Conservation (phyloP, 2,329 filamentous ascomycete genomes). For the Metarhizium guizhouense region DNA sequence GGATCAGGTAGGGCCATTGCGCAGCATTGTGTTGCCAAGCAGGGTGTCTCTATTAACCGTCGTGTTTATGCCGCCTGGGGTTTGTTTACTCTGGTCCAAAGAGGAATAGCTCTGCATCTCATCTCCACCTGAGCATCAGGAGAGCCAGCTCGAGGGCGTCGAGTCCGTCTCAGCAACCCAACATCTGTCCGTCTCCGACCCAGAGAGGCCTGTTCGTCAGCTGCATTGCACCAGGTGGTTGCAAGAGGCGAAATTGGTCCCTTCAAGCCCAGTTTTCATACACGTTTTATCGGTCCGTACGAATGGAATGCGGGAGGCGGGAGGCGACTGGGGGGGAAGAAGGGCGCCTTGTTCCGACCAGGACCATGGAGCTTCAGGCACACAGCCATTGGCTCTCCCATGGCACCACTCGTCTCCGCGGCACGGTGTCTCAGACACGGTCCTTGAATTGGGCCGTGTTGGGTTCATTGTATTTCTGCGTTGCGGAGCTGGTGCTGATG, state of each 20-base stretch:
- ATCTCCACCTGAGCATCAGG: conserved; percentile 8
- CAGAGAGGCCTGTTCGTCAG: neutral
- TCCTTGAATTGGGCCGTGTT: neutral
- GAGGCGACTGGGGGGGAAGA: neutral
- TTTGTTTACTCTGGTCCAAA: conserved; percentile 18
- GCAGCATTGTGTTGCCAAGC: conserved; percentile 8
- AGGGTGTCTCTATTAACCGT: conserved; percentile 16
- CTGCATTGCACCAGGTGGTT: neutral
- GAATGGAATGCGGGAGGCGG: conserved; percentile 8
- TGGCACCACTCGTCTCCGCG: neutral
- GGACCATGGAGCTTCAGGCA: neutral
- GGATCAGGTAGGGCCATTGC: conserved; percentile 12
- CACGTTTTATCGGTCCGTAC: neutral
- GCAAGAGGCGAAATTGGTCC: neutral
- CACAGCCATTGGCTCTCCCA: neutral
- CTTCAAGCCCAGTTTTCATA: neutral
- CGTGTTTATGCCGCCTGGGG: conserved; percentile 12
- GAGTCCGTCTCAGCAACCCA: conserved; percentile 8
- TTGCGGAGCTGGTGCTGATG: neutral
- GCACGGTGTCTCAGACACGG: neutral
- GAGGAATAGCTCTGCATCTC: conserved; percentile 13
- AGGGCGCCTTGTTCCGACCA: neutral
- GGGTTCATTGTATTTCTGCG: neutral
- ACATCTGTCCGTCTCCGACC: conserved; percentile 2
- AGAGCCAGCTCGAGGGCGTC: neutral